phyloP scores from a whole-genome alignment of 148 eudicot genomes.

The Dianthus caryophyllus region DNA sequence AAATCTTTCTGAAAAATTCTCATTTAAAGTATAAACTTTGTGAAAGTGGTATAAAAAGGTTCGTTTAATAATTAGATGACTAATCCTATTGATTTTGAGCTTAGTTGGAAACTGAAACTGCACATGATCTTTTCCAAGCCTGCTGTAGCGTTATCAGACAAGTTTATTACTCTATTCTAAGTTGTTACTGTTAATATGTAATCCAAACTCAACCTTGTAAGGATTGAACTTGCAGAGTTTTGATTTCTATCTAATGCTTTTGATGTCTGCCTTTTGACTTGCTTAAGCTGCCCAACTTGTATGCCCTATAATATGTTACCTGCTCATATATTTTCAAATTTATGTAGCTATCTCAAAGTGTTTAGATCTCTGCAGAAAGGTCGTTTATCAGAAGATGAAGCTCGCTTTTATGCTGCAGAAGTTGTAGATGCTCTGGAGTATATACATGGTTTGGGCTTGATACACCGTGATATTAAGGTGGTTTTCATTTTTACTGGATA shows the following conservation, averaged over 20 bases:
- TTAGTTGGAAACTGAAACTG: neutral
- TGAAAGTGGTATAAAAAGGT: too few species aligned
- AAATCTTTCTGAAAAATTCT: too few species aligned
- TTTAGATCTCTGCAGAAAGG: conserved; percentile 65
- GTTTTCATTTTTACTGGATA: conserved; percentile 15
- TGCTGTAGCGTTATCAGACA: neutral
- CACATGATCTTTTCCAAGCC: neutral
- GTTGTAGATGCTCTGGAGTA: conserved; percentile 96
- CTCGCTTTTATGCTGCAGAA: conserved; percentile 95
- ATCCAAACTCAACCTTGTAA: neutral
- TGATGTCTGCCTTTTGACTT: neutral
- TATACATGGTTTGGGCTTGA: conserved; percentile 88
- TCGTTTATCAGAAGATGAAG: conserved; percentile 86
- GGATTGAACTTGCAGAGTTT: neutral
- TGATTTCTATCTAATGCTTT: neutral
- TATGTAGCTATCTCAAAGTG: neutral
- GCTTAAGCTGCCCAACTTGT: neutral
- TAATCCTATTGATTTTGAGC: too few species aligned
- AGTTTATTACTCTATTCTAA: neutral
- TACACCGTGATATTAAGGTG: conserved; percentile 99
- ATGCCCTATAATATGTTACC: neutral
- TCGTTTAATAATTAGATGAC: too few species aligned
- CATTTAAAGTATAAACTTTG: too few species aligned
- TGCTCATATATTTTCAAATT: neutral
- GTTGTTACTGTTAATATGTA: neutral